phyloP scores from a whole-genome alignment of 1,284 basidiomycete species.

The Apiotrichum brassicae region DNA sequence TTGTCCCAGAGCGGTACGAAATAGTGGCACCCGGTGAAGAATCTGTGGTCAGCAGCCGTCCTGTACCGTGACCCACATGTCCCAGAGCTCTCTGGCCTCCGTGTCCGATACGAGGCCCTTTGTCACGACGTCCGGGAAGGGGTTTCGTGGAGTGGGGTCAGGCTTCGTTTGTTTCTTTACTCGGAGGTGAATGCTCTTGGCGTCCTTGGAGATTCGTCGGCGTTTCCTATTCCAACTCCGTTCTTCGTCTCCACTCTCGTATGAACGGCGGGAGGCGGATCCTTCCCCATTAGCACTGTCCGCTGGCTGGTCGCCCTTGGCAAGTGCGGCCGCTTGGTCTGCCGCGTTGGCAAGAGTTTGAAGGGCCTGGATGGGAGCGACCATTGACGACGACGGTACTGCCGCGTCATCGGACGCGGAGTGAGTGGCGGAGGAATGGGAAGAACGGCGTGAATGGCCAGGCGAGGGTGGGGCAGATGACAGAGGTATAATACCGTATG shows the following conservation, averaged over 20 bases:
- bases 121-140: constrained; percentile 47
- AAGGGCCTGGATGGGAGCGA: constrained; percentile 85
- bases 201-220: constrained; percentile 32
- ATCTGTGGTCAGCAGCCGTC: too few relatives aligned
- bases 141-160: constrained; percentile 71
- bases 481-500: constrained; percentile 65
- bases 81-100: constrained; percentile 77
- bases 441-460: constrained; percentile 26
- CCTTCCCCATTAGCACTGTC: neutral
- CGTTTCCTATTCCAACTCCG: constrained; percentile 24
- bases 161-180: constrained; percentile 80
- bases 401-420: constrained; percentile 70
- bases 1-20: constrained; percentile 91
- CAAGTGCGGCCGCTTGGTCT: constrained; percentile 65
- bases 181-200: constrained; percentile 47
- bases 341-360: constrained; percentile 88
- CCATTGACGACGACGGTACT: constrained; percentile 48
- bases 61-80: constrained; percentile 57
- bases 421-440: constrained; percentile 60
- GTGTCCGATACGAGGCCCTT: constrained; percentile 64
- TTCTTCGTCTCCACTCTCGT: constrained; percentile 8
- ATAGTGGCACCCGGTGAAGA: constrained; percentile 90
- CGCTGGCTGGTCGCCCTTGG: constrained; percentile 11
- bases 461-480: constrained; percentile 61
- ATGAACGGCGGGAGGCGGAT: neutral